Evolutionary conservation across 805 yeast species (phyloP), one percentile per base, ranked within the genome.

Genomic region (Schwanniomyces sp.): DNA sequence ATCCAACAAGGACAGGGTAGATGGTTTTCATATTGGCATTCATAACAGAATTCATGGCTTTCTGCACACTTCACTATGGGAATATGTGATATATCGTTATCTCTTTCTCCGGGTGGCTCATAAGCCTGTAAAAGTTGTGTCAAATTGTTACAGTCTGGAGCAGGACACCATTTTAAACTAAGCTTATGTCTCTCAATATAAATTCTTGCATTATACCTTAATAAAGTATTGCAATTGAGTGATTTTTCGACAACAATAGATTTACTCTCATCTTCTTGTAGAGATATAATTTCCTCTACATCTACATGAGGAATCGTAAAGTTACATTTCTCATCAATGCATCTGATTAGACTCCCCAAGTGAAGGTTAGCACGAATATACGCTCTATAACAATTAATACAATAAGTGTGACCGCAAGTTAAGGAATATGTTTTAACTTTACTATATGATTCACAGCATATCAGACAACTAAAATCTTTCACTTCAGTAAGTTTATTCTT

Each of bases 1-100:
- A 87, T 62, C 53, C 66, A 67, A 61, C 99, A 94, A 2, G 94
- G 87, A n/a, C 86, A 78, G 0, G 98, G 98, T 8, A 81, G 66
- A 66, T 94, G 99, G 55, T 85, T 84, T 54, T 86, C 92, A 47
- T 73, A 73, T 18, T 79, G 78, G 61, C 99, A 94, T 24, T 74
- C 70, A 54, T 84, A 85, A 61, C 99, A 94, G 61, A 91, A 92
- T 48, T 77, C 77, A 57, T 91, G 91, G 3, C 76, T 76, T 41
- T 78, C 71, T 1, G 67, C 59, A 63, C 99, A 94, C 25, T 72
- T 66, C 2, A 89, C 97, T 7, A 83, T 75, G 3, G 96, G 92
- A 1, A 88, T 73, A 14, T 60, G 56, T 26, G 60, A 27, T 27
- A 44, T 39, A 38, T 45, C 48, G 12, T 27, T 27, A 24, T 34